These are phyloP conservation scores for Capronia americana DNA, from an alignment of 2,329 filamentous ascomycete genomes.

Conservation along the genomic window DNA sequence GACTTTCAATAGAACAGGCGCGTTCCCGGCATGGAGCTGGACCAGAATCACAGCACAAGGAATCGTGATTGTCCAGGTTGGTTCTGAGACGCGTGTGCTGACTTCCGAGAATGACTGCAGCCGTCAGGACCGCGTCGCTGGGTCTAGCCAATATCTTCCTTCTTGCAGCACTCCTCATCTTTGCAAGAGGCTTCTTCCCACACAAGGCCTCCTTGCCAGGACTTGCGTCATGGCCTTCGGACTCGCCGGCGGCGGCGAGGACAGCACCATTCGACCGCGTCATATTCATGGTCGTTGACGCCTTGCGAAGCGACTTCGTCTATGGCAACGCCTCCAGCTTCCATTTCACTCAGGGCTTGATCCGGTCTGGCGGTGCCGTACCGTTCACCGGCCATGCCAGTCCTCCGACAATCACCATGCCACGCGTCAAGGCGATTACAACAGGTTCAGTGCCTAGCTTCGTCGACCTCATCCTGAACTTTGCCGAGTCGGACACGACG, in stretches of 20 bases:
- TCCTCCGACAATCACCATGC: constrained; percentile 98
- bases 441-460: constrained; percentile 98
- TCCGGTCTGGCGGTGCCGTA: constrained; percentile 79
- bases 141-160: constrained; percentile 37
- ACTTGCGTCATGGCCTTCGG: constrained; percentile 65
- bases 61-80: not conserved
- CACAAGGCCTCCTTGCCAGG: constrained; percentile 94
- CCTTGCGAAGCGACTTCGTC: constrained; percentile 81
- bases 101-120: constrained; percentile 17
- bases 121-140: constrained; percentile 11
- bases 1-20: not conserved
- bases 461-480: constrained; percentile 93
- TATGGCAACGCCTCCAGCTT: constrained; percentile 83
- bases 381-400: constrained; percentile 95
- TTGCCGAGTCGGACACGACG: constrained; percentile 90
- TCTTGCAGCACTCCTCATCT: constrained; percentile 61
- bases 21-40: not conserved
- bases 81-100: not conserved
- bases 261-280: constrained; percentile 77
- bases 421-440: constrained; percentile 93
- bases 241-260: constrained; percentile 44
- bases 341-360: constrained; percentile 84
- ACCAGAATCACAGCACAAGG: not conserved
- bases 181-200: constrained; percentile 91
- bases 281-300: constrained; percentile 98